A percentile compares a stretch with the other conserved stretches of the same genome.
These are phyloP conservation scores for Sutorius australiensis DNA, from an alignment of 768 basidiomycete genomes.

Conservation along the genomic window DNA sequence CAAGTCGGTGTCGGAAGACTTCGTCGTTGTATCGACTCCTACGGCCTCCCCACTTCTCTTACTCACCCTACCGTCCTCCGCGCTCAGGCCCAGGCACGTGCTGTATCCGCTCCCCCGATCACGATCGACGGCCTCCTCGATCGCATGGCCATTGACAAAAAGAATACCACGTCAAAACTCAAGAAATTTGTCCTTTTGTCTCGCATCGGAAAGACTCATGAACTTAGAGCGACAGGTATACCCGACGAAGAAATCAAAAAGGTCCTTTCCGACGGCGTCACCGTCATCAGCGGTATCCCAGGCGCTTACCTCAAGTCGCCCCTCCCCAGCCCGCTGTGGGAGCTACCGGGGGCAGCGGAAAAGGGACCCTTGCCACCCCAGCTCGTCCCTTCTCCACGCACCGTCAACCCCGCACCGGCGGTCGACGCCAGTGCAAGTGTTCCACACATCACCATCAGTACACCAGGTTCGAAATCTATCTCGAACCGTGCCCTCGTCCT, in stretches of 20 bases:
- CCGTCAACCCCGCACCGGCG: background rate
- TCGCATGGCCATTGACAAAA: constrained; percentile 97
- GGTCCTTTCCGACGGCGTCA: constrained; percentile 76
- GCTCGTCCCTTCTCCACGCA: constrained; percentile 10
- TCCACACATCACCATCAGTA: constrained; percentile 63
- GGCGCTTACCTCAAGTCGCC: constrained; percentile 31
- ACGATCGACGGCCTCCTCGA: constrained; percentile 81
- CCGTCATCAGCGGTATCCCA: constrained; percentile 67
- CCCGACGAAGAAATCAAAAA: constrained; percentile 77
- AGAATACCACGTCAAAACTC: constrained; percentile 78
- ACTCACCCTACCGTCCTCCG: constrained; percentile 67
- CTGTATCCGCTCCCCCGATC: constrained; percentile 17
- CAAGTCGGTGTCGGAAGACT: constrained; percentile 93
- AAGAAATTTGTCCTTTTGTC: constrained; percentile 95
- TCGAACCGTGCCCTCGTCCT: constrained; percentile 93
- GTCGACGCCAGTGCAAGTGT: constrained; percentile 1
- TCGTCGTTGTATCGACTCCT: constrained; percentile 80
- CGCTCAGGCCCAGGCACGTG: constrained; percentile 16
- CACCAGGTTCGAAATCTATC: constrained; percentile 95
- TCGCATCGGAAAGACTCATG: constrained; percentile 87
- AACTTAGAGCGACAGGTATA: constrained; percentile 86
- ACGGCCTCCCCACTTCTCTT: constrained; percentile 84
- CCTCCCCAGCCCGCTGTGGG: constrained; percentile 41
- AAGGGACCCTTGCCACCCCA: constrained; percentile 21
- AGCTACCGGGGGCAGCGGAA: constrained; percentile 14